Percentiles rank a stretch among this genome's conserved stretches.
Conservation (phyloP, 306 rosid species). For the Pyrus pyrifolia region DNA sequence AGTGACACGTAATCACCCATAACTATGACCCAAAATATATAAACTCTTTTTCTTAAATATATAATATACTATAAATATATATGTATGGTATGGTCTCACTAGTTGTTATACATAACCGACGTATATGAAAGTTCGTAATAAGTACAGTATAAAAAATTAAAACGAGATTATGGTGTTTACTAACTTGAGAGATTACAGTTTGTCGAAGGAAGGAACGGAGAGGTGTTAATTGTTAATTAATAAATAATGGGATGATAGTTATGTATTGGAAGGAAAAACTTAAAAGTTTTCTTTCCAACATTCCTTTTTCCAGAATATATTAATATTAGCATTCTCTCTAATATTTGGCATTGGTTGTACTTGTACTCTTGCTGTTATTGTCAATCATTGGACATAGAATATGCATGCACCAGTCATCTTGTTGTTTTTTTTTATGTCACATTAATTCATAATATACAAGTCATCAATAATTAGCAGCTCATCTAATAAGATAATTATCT, state of each 20-base stretch:
- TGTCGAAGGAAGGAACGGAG: neutral
- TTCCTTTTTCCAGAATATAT: neutral
- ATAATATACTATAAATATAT: too few relatives aligned
- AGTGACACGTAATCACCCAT: neutral
- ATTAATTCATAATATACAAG: neutral
- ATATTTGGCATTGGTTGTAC: neutral
- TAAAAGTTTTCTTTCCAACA: neutral
- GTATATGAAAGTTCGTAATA: neutral
- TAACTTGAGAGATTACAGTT: neutral
- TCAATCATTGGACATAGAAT: constrained; percentile 14
- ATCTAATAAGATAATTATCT: neutral
- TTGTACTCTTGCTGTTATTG: constrained; percentile 11
- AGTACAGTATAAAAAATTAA: neutral
- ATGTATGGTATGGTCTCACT: too few relatives aligned
- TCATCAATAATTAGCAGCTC: neutral
- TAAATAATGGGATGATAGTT: too few relatives aligned
- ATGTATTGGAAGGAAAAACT: neutral
- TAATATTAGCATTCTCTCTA: too few relatives aligned
- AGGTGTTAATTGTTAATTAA: neutral
- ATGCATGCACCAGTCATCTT: constrained; percentile 7
- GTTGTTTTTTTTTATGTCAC: neutral
- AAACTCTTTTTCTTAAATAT: too few relatives aligned
- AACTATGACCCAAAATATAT: too few relatives aligned
- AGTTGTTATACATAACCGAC: too few relatives aligned
- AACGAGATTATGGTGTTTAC: neutral